Conservation (phyloP, 208 protist genomes). For the Acanthamoeba polyphaga region DNA sequence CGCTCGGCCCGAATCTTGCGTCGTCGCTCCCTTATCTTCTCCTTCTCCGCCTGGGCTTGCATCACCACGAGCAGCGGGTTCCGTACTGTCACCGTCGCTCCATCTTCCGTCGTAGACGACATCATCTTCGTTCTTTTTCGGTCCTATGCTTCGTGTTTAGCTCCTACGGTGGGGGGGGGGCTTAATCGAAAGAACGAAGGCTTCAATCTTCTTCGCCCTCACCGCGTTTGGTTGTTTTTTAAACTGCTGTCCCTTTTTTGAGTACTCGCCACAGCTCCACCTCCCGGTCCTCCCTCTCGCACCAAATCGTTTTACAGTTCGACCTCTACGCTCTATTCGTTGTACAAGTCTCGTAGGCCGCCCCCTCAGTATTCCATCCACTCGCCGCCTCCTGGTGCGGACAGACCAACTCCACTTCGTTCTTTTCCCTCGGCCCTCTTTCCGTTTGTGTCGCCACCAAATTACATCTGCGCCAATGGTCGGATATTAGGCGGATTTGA, state of each 20-base stretch:
- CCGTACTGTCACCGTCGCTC: neutral
- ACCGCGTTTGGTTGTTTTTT: too few relatives aligned
- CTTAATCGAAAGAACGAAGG: too few relatives aligned
- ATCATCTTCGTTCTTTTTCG: neutral
- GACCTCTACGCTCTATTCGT: too few relatives aligned
- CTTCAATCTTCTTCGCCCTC: too few relatives aligned
- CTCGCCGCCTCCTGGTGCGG: neutral
- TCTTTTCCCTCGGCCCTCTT: neutral
- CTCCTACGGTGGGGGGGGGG: neutral
- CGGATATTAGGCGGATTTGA: too few relatives aligned
- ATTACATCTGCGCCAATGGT: too few relatives aligned
- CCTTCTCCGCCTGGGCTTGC: constrained; percentile 20
- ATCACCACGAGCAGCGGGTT: constrained; percentile 17
- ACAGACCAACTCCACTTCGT: neutral
- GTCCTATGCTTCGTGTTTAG: neutral
- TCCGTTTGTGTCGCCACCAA: too few relatives aligned
- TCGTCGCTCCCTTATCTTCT: constrained; percentile 16
- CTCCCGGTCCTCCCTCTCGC: too few relatives aligned
- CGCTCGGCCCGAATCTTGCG: constrained; percentile 13
- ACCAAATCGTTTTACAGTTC: neutral
- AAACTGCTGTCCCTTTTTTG: too few relatives aligned
- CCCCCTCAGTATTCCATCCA: neutral
- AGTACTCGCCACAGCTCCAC: too few relatives aligned
- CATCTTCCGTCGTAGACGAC: neutral
- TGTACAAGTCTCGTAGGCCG: too few relatives aligned